Percentiles rank a stretch among this genome's conserved stretches.
These are phyloP conservation scores for Myriosclerotinia scirpicola DNA, from an alignment of 2,329 filamentous ascomycete species.

Conservation along the genomic window DNA sequence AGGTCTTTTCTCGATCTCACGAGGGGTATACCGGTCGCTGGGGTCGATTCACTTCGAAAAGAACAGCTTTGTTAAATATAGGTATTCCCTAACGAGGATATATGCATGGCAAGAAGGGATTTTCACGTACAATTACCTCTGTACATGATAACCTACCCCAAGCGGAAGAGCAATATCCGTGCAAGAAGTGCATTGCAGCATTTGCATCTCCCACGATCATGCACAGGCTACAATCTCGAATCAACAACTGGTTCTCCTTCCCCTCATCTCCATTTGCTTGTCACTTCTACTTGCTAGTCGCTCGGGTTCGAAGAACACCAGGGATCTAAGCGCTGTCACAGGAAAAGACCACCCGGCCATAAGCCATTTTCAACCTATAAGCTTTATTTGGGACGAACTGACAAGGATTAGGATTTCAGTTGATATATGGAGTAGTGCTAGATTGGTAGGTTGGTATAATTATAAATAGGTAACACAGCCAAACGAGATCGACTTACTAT, in stretches of 20 bases:
- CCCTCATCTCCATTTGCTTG: not conserved
- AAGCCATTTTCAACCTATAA: slow-evolving; percentile 9
- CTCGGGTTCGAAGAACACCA: slow-evolving; percentile 4
- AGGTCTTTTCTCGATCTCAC: slow-evolving; percentile 11
- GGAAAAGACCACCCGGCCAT: slow-evolving; percentile 38
- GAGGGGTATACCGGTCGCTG: not conserved
- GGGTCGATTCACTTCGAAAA: not conserved
- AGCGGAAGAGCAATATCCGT: not conserved
- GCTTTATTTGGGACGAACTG: slow-evolving; percentile 4
- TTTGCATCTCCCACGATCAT: slow-evolving; percentile 4
- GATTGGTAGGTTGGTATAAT: not conserved
- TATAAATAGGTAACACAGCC: slow-evolving; percentile 1
- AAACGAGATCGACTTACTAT: not conserved
- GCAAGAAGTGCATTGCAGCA: not conserved
- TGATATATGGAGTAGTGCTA: not conserved
- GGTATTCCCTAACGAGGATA: slow-evolving; percentile 14
- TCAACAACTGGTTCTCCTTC: not conserved
- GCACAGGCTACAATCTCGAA: not conserved
- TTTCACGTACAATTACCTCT: slow-evolving; percentile 17
- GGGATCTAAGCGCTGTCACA: slow-evolving; percentile 24
- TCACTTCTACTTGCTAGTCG: not conserved
- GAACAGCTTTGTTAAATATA: slow-evolving; percentile 22
- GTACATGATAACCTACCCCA: not conserved
- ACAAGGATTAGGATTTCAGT: not conserved
- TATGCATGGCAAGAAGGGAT: slow-evolving; percentile 18